These are phyloP conservation scores for Mollisia scopiformis DNA, from an alignment of 2,329 filamentous ascomycete species.

Conservation along the genomic window DNA sequence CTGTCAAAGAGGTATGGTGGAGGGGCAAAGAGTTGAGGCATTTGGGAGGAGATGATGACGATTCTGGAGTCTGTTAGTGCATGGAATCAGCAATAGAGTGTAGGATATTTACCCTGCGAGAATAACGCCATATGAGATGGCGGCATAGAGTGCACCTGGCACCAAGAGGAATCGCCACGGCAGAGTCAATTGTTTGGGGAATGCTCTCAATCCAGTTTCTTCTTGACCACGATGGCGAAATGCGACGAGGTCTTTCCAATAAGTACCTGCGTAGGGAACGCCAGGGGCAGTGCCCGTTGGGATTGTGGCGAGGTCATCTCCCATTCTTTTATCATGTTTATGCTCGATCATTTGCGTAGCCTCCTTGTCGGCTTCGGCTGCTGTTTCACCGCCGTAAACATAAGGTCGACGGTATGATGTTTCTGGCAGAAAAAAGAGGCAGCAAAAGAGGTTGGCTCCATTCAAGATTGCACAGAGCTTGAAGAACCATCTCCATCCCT, in stretches of 20 bases:
- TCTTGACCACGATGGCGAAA: constrained; percentile 29
- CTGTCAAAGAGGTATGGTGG: constrained; percentile 38
- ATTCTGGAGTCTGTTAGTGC: constrained; percentile 12
- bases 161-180: constrained; percentile 29
- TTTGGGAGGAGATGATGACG: constrained; percentile 34
- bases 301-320: neutral
- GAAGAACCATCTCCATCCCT: constrained; percentile 44
- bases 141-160: constrained; percentile 23
- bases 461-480: constrained; percentile 39
- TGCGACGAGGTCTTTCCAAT: constrained; percentile 36
- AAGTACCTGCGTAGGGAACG: constrained; percentile 30
- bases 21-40: constrained; percentile 33
- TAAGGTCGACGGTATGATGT: constrained; percentile 34
- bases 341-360: constrained; percentile 23
- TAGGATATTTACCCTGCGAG: constrained; percentile 22
- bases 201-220: constrained; percentile 18
- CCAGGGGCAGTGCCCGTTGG: neutral
- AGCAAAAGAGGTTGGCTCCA: constrained; percentile 34
- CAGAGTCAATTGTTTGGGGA: constrained; percentile 25
- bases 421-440: constrained; percentile 41
- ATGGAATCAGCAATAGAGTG: neutral
- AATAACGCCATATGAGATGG: constrained; percentile 24
- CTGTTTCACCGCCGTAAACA: constrained; percentile 31
- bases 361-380: constrained; percentile 27
- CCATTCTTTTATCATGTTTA: constrained; percentile 10